These are phyloP conservation scores for Lolium rigidum DNA, from an alignment of 176 grass and related monocot species.

Conservation along the genomic window DNA sequence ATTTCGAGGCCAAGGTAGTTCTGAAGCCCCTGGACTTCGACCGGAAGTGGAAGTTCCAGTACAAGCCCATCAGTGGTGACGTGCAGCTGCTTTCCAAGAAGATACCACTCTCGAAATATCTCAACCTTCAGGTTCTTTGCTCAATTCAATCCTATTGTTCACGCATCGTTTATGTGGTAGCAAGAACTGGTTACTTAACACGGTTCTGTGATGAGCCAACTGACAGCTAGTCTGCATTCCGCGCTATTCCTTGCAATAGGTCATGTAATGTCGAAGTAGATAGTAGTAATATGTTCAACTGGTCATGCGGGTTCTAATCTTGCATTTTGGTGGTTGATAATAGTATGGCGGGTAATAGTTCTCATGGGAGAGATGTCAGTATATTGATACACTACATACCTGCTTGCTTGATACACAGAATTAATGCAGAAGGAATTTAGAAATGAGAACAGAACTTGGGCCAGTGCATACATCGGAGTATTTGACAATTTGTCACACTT, in stretches of 20 bases:
- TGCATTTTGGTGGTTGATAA: slow-evolving; percentile 16
- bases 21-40: slow-evolving; percentile 74
- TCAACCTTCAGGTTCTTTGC: slow-evolving; percentile 82
- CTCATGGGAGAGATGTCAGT: neutral
- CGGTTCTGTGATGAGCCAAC: neutral
- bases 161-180: neutral
- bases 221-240: neutral
- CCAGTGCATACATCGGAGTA: neutral
- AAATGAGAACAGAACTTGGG: neutral
- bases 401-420: neutral
- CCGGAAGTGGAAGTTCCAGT: slow-evolving; percentile 78
- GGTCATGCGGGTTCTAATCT: neutral
- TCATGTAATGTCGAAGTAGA: neutral
- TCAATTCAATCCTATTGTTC: slow-evolving; percentile 9
- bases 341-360: neutral
- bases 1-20: slow-evolving; percentile 87
- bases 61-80: slow-evolving; percentile 78
- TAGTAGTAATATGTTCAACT: neutral
- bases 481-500: too few species aligned
- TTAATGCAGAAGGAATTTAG: neutral
- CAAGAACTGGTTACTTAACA: neutral
- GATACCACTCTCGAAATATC: slow-evolving; percentile 87
- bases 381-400: neutral
- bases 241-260: neutral
- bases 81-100: slow-evolving; percentile 93